Evolutionary conservation across 208 protist species (phyloP).

Genomic region (Acanthamoeba lenticulata): DNA sequence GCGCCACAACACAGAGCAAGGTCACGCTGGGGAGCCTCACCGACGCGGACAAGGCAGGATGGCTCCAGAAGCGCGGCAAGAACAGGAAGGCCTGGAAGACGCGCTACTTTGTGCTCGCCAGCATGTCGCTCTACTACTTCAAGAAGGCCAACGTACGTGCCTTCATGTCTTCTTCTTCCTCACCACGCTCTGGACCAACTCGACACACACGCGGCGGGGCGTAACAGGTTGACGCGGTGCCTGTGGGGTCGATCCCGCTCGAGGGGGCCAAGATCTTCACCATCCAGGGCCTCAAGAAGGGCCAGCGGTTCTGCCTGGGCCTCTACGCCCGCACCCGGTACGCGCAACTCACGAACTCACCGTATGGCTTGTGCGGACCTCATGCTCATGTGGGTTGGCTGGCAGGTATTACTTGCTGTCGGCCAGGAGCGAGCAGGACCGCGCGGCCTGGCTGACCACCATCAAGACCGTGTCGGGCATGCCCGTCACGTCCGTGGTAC

Average conservation of each 20-base stretch:
- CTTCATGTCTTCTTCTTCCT: not conserved
- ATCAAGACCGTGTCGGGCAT: not conserved
- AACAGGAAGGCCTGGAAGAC: conserved; percentile 59
- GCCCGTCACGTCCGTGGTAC: conserved; percentile 5
- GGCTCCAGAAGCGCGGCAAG: conserved; percentile 54
- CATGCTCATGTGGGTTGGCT: too few species aligned
- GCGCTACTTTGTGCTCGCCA: conserved; percentile 44
- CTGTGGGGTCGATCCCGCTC: conserved; percentile 5
- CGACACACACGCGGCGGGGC: not conserved
- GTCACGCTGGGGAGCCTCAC: not conserved
- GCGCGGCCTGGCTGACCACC: conserved; percentile 12
- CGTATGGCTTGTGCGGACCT: too few species aligned
- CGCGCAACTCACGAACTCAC: not conserved
- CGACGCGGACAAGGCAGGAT: not conserved
- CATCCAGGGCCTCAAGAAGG: conserved; percentile 1
- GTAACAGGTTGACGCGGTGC: not conserved
- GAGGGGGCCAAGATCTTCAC: conserved; percentile 54
- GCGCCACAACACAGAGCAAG: not conserved
- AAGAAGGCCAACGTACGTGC: conserved; percentile 60
- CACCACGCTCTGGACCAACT: not conserved
- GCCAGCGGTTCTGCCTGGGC: conserved; percentile 29
- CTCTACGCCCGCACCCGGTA: conserved; percentile 31
- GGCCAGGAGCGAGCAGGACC: not conserved
- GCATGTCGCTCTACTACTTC: conserved; percentile 57
- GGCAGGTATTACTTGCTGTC: conserved; percentile 16